Evolutionary conservation across 1,284 basidiomycete species (phyloP).

Genomic region (Marasmius sp.): DNA sequence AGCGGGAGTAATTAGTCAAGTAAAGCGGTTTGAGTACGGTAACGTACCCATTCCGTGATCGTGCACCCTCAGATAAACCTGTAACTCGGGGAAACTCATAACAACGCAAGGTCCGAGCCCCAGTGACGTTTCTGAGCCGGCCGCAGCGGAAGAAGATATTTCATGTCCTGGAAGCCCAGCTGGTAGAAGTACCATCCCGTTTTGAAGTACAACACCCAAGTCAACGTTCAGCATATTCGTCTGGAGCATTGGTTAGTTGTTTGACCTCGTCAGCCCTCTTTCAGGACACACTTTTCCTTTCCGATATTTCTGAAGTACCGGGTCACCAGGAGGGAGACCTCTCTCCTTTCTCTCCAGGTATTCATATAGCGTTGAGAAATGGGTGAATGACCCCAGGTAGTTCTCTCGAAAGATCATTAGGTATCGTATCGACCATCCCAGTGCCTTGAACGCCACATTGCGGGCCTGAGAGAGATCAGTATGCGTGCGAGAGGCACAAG

Average conservation of each 20-base stretch:
- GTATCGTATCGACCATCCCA: slow-evolving; percentile 87
- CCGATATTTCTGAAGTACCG: slow-evolving; percentile 76
- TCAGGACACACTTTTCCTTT: slow-evolving; percentile 59
- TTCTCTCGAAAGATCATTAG: slow-evolving; percentile 88
- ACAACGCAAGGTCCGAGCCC: slow-evolving; percentile 57
- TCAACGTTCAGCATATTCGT: slow-evolving; percentile 81
- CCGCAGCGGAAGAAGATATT: slow-evolving; percentile 24
- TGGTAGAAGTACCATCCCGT: slow-evolving; percentile 64
- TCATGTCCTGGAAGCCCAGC: slow-evolving; percentile 77
- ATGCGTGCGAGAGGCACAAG: slow-evolving; percentile 2
- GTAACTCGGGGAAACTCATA: slow-evolving; percentile 64
- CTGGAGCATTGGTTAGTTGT: slow-evolving; percentile 35
- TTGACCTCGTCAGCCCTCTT: neutral
- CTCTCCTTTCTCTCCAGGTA: slow-evolving; percentile 70
- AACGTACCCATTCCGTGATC: slow-evolving; percentile 85
- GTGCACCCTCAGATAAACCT: slow-evolving; percentile 75
- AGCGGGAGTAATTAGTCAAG: slow-evolving; percentile 7
- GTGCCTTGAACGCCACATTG: slow-evolving; percentile 64
- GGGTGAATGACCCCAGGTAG: slow-evolving; percentile 90
- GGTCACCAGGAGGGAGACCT: slow-evolving; percentile 72
- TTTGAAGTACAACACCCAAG: slow-evolving; percentile 55
- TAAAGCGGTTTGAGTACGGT: neutral
- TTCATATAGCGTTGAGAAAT: slow-evolving; percentile 85
- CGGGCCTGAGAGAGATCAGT: slow-evolving; percentile 34
- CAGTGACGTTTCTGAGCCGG: slow-evolving; percentile 20